Conservation (phyloP, 192 early-diverging fungal species). For the Linnemannia elongata region DNA sequence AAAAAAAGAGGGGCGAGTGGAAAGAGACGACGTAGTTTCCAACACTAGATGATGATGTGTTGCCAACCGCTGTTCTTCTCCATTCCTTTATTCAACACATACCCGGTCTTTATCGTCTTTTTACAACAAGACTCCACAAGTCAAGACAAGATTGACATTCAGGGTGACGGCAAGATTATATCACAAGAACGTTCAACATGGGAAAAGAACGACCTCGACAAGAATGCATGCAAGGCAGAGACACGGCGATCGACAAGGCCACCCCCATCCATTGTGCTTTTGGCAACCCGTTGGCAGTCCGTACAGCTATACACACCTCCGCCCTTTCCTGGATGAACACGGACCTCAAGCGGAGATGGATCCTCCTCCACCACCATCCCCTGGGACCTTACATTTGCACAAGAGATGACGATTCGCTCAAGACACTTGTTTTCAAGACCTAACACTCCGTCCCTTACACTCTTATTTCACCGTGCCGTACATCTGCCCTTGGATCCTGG, state of each 20-base stretch:
- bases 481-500: neutral
- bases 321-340: constrained; percentile 1
- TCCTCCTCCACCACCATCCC: neutral
- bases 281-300: constrained; percentile 1
- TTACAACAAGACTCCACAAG: constrained; percentile 7
- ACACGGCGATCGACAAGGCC: neutral
- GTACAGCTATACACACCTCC: neutral
- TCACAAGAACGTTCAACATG: constrained; percentile 6
- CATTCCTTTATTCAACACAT: constrained; percentile 9
- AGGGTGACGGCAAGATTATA: constrained; percentile 1
- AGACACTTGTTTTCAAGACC: constrained; percentile 10
- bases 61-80: constrained; percentile 10
- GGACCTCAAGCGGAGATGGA: constrained; percentile 8
- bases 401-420: neutral
- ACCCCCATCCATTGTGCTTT: neutral
- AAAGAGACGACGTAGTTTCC: constrained; percentile 3
- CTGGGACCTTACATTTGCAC: neutral
- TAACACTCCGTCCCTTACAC: constrained; percentile 5
- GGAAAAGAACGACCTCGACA: constrained; percentile 4
- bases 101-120: neutral
- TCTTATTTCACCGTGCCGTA: constrained; percentile 4
- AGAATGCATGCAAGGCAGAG: constrained; percentile 6
- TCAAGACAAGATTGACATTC: constrained; percentile 11
- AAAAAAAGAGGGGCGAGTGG: neutral
- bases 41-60: constrained; percentile 5